A percentile compares a stretch with the other conserved stretches of the same genome.
These are phyloP conservation scores for Naganishia randhawae DNA, from an alignment of 768 basidiomycete genomes.

Conservation along the genomic window DNA sequence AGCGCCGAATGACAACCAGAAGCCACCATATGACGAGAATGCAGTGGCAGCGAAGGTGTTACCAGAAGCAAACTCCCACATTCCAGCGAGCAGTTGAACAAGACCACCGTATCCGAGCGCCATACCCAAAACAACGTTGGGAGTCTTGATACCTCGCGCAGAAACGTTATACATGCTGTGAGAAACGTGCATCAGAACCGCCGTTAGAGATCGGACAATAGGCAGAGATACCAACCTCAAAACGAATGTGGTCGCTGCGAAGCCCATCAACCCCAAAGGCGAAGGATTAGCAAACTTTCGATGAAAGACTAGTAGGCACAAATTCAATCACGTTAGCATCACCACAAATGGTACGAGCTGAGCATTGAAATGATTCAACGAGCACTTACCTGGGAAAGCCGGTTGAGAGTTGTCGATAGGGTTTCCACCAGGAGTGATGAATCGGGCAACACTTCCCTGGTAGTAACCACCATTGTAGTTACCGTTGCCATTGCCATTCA, in stretches of 20 bases:
- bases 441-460: constrained; percentile 26
- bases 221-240: constrained; percentile 28
- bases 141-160: constrained; percentile 29
- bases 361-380: no score
- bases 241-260: constrained; percentile 49
- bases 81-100: constrained; percentile 78
- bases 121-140: constrained; percentile 61
- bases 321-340: background rate
- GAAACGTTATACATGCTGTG: constrained; percentile 43
- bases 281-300: constrained; percentile 48
- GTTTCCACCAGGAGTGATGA: constrained; percentile 49
- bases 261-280: constrained; percentile 45
- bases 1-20: constrained; percentile 44
- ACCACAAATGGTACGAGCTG: no score
- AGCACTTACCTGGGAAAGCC: constrained; percentile 35
- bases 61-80: constrained; percentile 56
- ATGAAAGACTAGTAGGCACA: constrained; percentile 38
- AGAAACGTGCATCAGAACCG: no score
- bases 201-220: background rate
- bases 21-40: constrained; percentile 48
- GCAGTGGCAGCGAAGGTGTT: constrained; percentile 51
- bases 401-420: constrained; percentile 45
- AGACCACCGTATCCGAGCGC: constrained; percentile 79
- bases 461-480: constrained; percentile 15
- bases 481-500: background rate